These are phyloP conservation scores for Pythium brachiatum DNA, from an alignment of 352 stramenopile genomes.

Conservation along the genomic window DNA sequence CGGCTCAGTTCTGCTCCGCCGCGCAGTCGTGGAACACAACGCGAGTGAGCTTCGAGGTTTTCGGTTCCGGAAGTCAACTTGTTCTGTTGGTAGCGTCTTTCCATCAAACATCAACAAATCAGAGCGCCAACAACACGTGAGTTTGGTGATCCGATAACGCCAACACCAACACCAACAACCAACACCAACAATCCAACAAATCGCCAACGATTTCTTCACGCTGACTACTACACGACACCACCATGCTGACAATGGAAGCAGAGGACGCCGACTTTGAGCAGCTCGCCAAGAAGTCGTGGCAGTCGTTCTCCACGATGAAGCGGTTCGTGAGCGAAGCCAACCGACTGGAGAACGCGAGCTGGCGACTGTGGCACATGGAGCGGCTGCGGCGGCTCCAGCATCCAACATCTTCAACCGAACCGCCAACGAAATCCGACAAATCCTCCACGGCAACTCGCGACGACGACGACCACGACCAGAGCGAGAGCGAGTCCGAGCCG, in stretches of 20 bases:
- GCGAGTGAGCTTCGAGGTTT: not conserved
- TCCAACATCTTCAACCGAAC: not conserved
- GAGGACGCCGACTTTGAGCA: constrained; percentile 58
- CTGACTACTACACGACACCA: not conserved
- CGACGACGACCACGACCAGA: constrained; percentile 28
- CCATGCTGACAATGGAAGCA: constrained; percentile 15
- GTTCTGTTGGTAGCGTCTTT: not conserved
- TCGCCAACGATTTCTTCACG: constrained; percentile 3
- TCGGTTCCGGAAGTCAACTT: not conserved
- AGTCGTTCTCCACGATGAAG: constrained; percentile 86
- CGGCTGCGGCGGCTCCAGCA: constrained; percentile 22
- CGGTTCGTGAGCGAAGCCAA: constrained; percentile 80
- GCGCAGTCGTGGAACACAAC: not conserved
- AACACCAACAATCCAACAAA: not conserved
- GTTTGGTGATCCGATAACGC: not conserved
- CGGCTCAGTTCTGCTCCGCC: not conserved
- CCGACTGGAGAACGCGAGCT: constrained; percentile 82
- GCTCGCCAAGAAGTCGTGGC: constrained; percentile 79
- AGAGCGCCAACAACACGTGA: not conserved
- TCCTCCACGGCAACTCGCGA: not conserved
- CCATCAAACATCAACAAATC: not conserved
- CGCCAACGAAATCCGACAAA: constrained; percentile 7
- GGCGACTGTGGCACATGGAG: constrained; percentile 81
- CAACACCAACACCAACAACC: not conserved
- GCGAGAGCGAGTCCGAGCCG: constrained; percentile 14